phyloP scores from a whole-genome alignment of 768 basidiomycete species.

The Mycena rosella region DNA sequence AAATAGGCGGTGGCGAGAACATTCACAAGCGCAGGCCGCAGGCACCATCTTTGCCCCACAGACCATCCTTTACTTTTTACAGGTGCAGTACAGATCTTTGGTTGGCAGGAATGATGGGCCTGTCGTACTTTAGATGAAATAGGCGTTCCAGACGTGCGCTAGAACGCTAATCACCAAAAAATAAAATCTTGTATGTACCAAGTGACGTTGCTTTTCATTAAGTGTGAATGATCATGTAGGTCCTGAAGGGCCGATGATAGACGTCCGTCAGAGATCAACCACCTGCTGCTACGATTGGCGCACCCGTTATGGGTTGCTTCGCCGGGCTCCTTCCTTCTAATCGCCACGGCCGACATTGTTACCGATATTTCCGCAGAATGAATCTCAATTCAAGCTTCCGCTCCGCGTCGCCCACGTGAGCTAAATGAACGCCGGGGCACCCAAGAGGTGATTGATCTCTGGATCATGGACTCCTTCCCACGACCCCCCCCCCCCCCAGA shows the following conservation, averaged over 20 bases:
- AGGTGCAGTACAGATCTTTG: constrained; percentile 23
- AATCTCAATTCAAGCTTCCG: too few relatives aligned
- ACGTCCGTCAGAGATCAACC: neutral
- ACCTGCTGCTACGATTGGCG: constrained; percentile 16
- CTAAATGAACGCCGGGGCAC: constrained; percentile 23
- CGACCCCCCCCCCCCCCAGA: too few relatives aligned
- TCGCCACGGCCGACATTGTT: constrained; percentile 4
- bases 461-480: too few relatives aligned
- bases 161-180: constrained; percentile 44
- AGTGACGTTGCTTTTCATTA: constrained; percentile 33
- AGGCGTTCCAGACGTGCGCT: constrained; percentile 9
- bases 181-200: constrained; percentile 12
- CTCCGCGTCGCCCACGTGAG: constrained; percentile 8
- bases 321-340: constrained; percentile 9
- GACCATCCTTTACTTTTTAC: too few relatives aligned
- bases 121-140: constrained; percentile 12
- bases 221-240: constrained; percentile 10
- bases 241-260: constrained; percentile 21
- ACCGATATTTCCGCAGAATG: constrained; percentile 21
- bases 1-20: constrained; percentile 12
- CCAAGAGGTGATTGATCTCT: too few relatives aligned
- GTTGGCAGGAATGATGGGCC: constrained; percentile 32
- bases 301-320: constrained; percentile 9
- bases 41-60: constrained; percentile 18
- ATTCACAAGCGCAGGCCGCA: constrained; percentile 1